These are phyloP conservation scores for Dactylella cylindrospora DNA, from an alignment of 2,329 filamentous ascomycete genomes.

Conservation along the genomic window DNA sequence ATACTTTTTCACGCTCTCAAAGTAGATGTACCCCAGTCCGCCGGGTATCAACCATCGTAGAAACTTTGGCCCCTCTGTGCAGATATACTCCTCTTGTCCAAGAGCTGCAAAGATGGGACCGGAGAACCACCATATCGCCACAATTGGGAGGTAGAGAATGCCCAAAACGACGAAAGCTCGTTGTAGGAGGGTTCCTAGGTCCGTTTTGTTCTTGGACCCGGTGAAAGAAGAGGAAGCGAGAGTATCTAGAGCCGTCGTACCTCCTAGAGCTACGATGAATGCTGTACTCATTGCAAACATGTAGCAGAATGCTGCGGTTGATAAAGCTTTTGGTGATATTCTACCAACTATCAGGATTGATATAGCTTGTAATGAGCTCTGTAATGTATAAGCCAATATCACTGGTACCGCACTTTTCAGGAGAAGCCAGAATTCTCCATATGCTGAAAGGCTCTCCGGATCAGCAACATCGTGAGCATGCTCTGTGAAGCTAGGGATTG, in stretches of 20 bases:
- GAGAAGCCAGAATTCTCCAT: slow-evolving; percentile 67
- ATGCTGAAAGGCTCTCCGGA: slow-evolving; percentile 11
- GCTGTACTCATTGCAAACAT: slow-evolving; percentile 92
- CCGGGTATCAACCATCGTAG: slow-evolving; percentile 74
- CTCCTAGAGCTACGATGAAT: slow-evolving; percentile 82
- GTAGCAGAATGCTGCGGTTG: slow-evolving; percentile 81
- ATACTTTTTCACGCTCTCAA: slow-evolving; percentile 80
- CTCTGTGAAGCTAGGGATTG: too few species aligned
- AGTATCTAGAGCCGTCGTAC: slow-evolving; percentile 83
- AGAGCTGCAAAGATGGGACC: slow-evolving; percentile 72
- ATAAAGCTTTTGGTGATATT: slow-evolving; percentile 74
- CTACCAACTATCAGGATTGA: slow-evolving; percentile 81
- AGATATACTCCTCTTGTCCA: slow-evolving; percentile 77
- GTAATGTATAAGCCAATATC: slow-evolving; percentile 79
- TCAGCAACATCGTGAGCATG: background rate
- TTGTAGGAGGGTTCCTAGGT: slow-evolving; percentile 77
- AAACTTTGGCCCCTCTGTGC: slow-evolving; percentile 71
- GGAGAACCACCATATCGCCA: slow-evolving; percentile 74
- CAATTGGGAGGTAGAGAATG: slow-evolving; percentile 67
- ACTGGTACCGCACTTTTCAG: slow-evolving; percentile 72
- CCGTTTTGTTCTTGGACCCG: slow-evolving; percentile 73
- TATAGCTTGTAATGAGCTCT: slow-evolving; percentile 80
- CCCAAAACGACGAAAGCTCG: slow-evolving; percentile 71
- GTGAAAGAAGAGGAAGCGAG: slow-evolving; percentile 81
- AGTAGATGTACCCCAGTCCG: slow-evolving; percentile 82